Conservation (phyloP, 1,139 yeast genomes). For the Oligophagozyma castellii region DNA sequence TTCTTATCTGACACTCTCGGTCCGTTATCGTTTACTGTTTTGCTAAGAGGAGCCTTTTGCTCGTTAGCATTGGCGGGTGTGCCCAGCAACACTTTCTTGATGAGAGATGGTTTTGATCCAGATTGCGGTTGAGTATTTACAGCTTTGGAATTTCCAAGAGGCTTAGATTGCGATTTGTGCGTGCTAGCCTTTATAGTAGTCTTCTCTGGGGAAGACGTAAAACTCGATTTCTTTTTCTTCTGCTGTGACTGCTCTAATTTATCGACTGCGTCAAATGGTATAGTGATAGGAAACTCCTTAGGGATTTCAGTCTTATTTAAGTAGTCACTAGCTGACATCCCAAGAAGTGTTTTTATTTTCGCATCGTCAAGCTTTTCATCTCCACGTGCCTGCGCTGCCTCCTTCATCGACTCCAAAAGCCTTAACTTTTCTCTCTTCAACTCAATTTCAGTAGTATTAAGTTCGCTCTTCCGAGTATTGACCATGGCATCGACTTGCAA, state of each 20-base stretch:
- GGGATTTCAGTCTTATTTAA: constrained; percentile 1
- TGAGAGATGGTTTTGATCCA: constrained; percentile 28
- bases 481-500: constrained; percentile 20
- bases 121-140: not conserved
- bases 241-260: not conserved
- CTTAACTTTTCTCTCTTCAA: constrained; percentile 9
- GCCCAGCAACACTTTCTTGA: constrained; percentile 5
- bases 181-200: no score
- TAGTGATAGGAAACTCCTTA: not conserved
- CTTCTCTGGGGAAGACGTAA: constrained; percentile 1
- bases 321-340: constrained; percentile 19
- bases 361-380: constrained; percentile 19
- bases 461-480: constrained; percentile 20
- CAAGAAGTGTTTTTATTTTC: constrained; percentile 18
- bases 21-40: not conserved
- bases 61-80: not conserved
- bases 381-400: constrained; percentile 12
- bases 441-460: constrained; percentile 12
- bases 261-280: not conserved
- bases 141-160: not conserved
- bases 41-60: not conserved
- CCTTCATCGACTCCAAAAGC: constrained; percentile 5
- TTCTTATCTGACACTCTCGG: not conserved
- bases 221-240: not conserved
- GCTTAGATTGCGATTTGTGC: not conserved